Evolutionary conservation across 768 basidiomycete species (phyloP), one percentile per base, ranked within the genome.

Genomic region (Pholiota conissans): DNA sequence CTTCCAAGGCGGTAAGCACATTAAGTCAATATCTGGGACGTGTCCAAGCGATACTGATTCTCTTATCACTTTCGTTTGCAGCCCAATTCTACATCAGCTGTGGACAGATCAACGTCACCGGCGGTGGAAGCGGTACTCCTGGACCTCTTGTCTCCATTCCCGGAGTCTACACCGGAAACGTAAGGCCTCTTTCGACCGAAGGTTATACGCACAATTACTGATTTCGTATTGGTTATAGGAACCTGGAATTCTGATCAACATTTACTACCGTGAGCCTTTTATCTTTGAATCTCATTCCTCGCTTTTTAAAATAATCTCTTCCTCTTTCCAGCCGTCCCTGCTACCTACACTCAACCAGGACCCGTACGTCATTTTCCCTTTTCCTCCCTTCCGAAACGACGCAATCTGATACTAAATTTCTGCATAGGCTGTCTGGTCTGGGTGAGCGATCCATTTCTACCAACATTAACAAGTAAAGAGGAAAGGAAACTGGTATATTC

Each of bases 61-160:
- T n/a, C n/a, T n/a, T n/a, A n/a, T n/a, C n/a, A 32, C 20, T 16
- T 6, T 29, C 9, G 5, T n/a, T 20, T 16, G 24, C 56, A 66
- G 72, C 71, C 14, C 72, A 73, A 68, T 73, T 70, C 66, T 73
- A 73, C 58, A 65, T 73, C 52, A 64, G 67, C 55, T 79, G 78
- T 57, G 76, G 67, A 10, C 78, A 79, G 55, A 61, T 79, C 52
- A 70, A 72, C 34, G 74, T 79, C 40, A 74, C 72, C 0, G 71
- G 71, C 27, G 77, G 78, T 13, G 78, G 78, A 37, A 63, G 24
- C 14, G 65, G 65, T 6, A 62, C 53, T 0, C 65, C 65, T 1
- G 62, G 62, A 10, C 65, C 65, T 55, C 61, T 65, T n/a, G 65
- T 65, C 24, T 40, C 65, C 8, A 63, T 65, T 29, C 65, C 65